Percentiles rank a stretch among this genome's conserved stretches.
These are phyloP conservation scores for Brassica juncea DNA, from an alignment of 345 rosid genomes.

Conservation along the genomic window DNA sequence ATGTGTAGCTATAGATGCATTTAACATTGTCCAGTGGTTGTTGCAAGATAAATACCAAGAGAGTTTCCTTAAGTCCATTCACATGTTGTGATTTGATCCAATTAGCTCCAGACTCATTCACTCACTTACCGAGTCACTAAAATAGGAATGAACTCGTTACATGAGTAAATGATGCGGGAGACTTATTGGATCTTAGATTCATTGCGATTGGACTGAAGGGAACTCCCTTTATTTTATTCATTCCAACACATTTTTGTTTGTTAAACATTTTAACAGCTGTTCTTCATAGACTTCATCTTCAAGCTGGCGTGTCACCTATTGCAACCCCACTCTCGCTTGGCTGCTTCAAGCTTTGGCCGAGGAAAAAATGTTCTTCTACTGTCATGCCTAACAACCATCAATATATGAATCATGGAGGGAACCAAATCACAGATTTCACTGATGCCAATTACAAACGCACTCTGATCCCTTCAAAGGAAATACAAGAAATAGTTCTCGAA, in stretches of 20 bases:
- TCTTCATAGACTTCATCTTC: neutral
- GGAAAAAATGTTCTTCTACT: neutral
- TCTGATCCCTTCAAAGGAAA: neutral
- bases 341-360: neutral
- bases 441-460: neutral
- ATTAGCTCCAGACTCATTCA: constrained; percentile 5
- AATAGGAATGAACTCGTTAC: neutral
- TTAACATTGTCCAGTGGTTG: neutral
- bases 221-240: neutral
- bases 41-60: neutral
- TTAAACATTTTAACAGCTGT: neutral
- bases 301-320: neutral
- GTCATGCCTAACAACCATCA: neutral
- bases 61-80: constrained; percentile 12
- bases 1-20: neutral
- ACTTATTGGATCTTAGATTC: constrained; percentile 14
- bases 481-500: neutral
- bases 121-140: neutral
- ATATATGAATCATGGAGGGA: neutral
- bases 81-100: constrained; percentile 9
- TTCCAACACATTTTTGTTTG: neutral
- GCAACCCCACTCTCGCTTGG: neutral
- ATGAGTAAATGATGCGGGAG: neutral
- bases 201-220: constrained; percentile 14
- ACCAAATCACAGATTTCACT: neutral